Conservation (phyloP, 768 basidiomycete genomes). For the Suillus hirtellus region DNA sequence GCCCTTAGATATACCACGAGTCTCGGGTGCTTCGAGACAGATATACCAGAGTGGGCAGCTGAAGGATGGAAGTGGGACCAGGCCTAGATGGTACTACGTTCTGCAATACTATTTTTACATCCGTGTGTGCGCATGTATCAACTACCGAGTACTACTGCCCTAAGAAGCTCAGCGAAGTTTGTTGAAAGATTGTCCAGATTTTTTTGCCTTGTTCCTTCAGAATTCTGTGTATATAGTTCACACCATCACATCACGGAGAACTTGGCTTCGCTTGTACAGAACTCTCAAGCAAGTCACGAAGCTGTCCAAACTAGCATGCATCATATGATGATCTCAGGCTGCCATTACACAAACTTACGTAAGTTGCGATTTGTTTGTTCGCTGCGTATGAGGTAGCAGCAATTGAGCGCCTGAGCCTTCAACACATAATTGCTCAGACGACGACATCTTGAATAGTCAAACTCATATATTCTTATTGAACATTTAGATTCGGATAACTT, state of each 20-base stretch:
- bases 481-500: conserved; percentile 7
- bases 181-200: conserved; percentile 82
- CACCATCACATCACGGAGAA: background rate
- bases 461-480: background rate
- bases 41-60: conserved; percentile 87
- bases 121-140: conserved; percentile 49
- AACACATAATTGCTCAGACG: background rate
- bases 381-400: no score
- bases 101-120: conserved; percentile 28
- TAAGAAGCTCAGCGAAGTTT: conserved; percentile 70
- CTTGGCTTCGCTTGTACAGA: background rate
- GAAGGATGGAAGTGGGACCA: conserved; percentile 72
- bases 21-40: conserved; percentile 81
- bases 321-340: no score
- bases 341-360: background rate
- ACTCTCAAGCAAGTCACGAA: background rate
- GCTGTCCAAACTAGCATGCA: no score
- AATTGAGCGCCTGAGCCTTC: background rate
- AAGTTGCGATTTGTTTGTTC: background rate
- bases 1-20: conserved; percentile 83
- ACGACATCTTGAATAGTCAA: background rate
- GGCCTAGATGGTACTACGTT: conserved; percentile 20
- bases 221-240: background rate
- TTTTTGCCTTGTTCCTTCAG: conserved; percentile 40
- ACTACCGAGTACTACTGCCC: no score